These are phyloP conservation scores for Aspergillus wentii DNA, from an alignment of 495 filamentous ascomycete genomes.

Conservation along the genomic window DNA sequence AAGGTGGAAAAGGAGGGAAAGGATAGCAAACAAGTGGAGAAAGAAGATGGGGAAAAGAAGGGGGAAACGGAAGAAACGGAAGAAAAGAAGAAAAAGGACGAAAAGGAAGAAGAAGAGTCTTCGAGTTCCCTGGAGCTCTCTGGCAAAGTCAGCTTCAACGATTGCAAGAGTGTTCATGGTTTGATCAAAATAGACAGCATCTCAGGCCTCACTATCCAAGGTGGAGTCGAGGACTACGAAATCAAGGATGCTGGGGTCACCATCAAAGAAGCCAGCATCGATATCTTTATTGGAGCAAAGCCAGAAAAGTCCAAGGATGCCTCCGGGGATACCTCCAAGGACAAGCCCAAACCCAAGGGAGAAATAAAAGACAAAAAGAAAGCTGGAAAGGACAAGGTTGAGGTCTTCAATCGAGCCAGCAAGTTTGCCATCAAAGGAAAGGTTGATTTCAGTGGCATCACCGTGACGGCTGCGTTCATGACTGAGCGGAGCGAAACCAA, in stretches of 20 bases:
- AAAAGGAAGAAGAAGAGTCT: background rate
- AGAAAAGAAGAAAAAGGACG: background rate
- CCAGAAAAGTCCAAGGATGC: background rate
- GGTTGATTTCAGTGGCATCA: background rate
- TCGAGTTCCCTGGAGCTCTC: background rate
- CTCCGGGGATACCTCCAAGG: background rate
- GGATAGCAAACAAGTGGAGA: background rate
- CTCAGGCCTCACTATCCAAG: background rate
- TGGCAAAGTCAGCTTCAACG: background rate
- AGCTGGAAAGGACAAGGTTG: background rate
- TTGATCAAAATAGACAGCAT: background rate
- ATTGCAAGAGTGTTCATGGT: background rate
- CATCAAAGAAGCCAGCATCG: background rate
- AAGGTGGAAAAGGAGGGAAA: background rate
- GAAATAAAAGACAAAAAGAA: background rate
- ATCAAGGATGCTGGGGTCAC: background rate
- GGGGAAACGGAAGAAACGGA: background rate
- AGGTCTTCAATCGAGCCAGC: background rate
- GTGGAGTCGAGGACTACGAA: background rate
- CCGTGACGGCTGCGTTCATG: background rate
- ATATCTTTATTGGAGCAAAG: background rate
- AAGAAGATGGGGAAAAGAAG: background rate
- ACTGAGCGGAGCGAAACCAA: background rate
- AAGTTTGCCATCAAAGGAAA: background rate
- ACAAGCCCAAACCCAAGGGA: background rate